A percentile compares a stretch with the other conserved stretches of the same genome.
Evolutionary conservation across 83 land plant genomes (phyloP).

Genomic region (Larix sibirica): DNA sequence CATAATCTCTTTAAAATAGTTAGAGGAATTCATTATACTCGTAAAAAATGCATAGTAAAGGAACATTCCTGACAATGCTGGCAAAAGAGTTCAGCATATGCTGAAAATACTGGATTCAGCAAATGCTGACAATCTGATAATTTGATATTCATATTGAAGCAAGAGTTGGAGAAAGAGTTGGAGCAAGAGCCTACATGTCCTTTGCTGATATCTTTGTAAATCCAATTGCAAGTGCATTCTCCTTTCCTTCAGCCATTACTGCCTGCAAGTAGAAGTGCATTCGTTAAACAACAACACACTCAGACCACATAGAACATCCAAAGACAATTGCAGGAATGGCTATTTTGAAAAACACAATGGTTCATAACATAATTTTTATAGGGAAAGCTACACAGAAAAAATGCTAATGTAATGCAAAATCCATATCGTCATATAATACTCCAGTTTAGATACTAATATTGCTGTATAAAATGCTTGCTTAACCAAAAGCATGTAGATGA

Average conservation of each 20-base stretch:
- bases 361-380: background rate
- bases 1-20: too few relatives aligned
- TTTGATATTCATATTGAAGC: background rate
- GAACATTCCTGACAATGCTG: too few relatives aligned
- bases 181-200: constrained; percentile 75
- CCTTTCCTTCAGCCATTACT: constrained; percentile 99
- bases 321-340: background rate
- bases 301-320: background rate
- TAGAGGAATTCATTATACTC: too few relatives aligned
- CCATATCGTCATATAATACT: background rate
- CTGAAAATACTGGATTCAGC: background rate
- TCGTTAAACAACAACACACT: background rate
- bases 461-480: constrained; percentile 2
- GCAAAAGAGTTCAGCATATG: too few relatives aligned
- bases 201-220: constrained; percentile 98
- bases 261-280: constrained; percentile 51
- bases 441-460: background rate
- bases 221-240: constrained; percentile 98
- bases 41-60: too few relatives aligned
- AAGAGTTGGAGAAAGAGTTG: background rate
- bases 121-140: background rate
- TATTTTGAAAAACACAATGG: background rate
- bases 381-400: background rate
- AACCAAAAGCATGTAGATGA: background rate
- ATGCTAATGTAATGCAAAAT: background rate